These are phyloP conservation scores for Backusella tarrabulga DNA, from an alignment of 192 early-diverging fungal species.

Conservation along the genomic window DNA sequence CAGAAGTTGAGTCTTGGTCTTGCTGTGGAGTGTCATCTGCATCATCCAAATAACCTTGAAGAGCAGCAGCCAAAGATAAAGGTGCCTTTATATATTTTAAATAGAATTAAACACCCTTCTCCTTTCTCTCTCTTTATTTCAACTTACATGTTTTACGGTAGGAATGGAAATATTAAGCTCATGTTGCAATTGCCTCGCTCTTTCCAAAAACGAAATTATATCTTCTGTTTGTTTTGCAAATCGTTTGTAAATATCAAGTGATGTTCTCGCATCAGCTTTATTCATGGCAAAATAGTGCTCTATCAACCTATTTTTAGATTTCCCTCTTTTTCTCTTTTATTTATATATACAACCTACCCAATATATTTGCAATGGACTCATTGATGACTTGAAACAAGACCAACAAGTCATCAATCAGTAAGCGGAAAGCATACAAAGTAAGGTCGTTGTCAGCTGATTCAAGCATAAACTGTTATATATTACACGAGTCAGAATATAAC, in stretches of 20 bases:
- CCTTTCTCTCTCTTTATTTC: neutral
- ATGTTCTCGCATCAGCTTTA: constrained; percentile 59
- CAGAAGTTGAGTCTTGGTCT: neutral
- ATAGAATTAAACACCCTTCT: neutral
- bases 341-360: constrained; percentile 46
- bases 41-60: constrained; percentile 35
- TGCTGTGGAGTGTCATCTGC: constrained; percentile 3
- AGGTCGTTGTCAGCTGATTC: constrained; percentile 77
- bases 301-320: constrained; percentile 15
- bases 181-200: constrained; percentile 59
- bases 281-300: constrained; percentile 78
- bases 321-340: neutral
- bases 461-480: constrained; percentile 57
- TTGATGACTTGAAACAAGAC: constrained; percentile 75
- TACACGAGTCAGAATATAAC: neutral
- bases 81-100: constrained; percentile 22
- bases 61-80: constrained; percentile 31
- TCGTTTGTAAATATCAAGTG: constrained; percentile 73
- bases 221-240: constrained; percentile 76
- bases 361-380: constrained; percentile 76
- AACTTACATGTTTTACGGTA: constrained; percentile 69
- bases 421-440: constrained; percentile 66
- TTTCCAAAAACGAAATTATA: constrained; percentile 67
- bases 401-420: constrained; percentile 74
- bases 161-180: constrained; percentile 72